These are phyloP conservation scores for Fusarium udum DNA, from an alignment of 2,329 filamentous ascomycete species.

Conservation along the genomic window DNA sequence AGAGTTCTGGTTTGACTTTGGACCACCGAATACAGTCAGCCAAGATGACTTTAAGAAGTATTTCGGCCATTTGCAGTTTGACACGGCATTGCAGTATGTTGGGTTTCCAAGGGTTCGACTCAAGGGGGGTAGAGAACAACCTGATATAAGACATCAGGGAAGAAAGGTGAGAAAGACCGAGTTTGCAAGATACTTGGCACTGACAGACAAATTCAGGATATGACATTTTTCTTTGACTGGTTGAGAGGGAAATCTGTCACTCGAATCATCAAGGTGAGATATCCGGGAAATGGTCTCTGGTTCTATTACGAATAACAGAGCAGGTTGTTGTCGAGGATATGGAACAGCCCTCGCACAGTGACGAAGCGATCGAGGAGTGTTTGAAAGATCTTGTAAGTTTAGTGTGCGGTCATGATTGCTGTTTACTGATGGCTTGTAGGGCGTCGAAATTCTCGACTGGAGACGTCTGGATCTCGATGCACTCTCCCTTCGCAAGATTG, in stretches of 20 bases:
- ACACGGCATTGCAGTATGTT: constrained; percentile 4
- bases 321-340: constrained; percentile 19
- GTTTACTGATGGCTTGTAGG: background rate
- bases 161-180: background rate
- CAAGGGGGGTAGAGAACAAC: background rate
- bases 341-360: constrained; percentile 15
- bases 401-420: rapidly evolving
- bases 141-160: background rate
- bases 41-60: background rate
- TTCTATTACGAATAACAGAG: background rate
- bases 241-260: background rate
- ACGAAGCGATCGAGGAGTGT: constrained; percentile 7
- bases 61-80: constrained; percentile 11
- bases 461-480: background rate
- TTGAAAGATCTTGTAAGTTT: constrained; percentile 4
- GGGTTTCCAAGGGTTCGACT: constrained; percentile 9
- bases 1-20: background rate
- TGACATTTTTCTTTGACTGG: constrained; percentile 18
- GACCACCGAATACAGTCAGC: background rate
- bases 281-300: rapidly evolving
- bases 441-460: background rate
- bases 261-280: constrained; percentile 6
- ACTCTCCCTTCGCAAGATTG: background rate
- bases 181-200: background rate
- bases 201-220: background rate